Evolutionary conservation across 176 grass and related monocot genomes (phyloP).

Genomic region (Carex scoparia): DNA sequence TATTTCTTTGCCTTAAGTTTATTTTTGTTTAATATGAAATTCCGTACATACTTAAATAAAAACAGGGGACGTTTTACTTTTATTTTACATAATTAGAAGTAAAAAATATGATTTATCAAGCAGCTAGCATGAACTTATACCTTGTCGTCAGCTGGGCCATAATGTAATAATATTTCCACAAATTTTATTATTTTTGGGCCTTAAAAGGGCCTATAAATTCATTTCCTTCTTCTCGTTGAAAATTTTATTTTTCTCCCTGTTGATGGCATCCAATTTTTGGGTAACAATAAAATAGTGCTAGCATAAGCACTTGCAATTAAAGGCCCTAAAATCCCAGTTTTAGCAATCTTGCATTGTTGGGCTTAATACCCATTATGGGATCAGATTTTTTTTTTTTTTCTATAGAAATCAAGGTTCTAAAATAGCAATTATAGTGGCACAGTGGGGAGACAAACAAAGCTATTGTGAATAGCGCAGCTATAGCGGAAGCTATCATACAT

Average conservation of each 20-base stretch:
- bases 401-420: too few relatives aligned
- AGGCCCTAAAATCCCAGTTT: not conserved
- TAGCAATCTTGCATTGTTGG: not conserved
- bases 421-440: too few relatives aligned
- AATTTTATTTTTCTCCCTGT: not conserved
- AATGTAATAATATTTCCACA: too few relatives aligned
- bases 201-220: not conserved
- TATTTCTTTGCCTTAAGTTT: not conserved
- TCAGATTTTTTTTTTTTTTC: not conserved
- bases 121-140: too few relatives aligned
- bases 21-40: not conserved
- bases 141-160: too few relatives aligned
- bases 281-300: too few relatives aligned
- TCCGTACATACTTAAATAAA: not conserved
- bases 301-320: not conserved
- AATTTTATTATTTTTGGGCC: not conserved
- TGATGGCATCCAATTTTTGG: not conserved
- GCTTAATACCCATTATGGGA: not conserved
- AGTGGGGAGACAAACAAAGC: too few relatives aligned
- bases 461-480: too few relatives aligned
- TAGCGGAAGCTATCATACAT: too few relatives aligned
- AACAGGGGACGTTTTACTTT: not conserved
- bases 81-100: not conserved
- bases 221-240: not conserved
- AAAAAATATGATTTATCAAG: too few relatives aligned